Evolutionary conservation across 495 filamentous ascomycete genomes (phyloP).

Genomic region (Mytilinidion resinicola): DNA sequence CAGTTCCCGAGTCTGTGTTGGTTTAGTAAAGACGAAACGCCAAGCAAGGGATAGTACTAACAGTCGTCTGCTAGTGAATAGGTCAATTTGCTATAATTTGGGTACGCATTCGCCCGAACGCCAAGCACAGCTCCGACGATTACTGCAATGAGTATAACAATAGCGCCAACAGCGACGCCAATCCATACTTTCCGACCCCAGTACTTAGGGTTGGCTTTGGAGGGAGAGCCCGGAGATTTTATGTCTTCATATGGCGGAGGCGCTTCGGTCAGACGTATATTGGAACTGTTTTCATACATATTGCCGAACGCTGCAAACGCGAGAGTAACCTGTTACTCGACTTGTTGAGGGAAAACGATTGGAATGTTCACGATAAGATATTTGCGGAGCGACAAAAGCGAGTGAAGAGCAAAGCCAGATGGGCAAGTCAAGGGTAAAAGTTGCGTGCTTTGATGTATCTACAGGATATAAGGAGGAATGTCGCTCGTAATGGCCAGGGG

Average conservation of each 20-base stretch:
- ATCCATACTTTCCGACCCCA: slow-evolving; percentile 47
- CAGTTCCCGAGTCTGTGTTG: slow-evolving; percentile 37
- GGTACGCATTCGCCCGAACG: slow-evolving; percentile 44
- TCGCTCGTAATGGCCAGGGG: no score
- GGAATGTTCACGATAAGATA: no score
- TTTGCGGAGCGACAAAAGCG: no score
- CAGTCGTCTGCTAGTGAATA: slow-evolving; percentile 50
- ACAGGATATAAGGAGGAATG: no score
- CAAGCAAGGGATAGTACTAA: slow-evolving; percentile 12
- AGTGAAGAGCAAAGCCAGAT: no score
- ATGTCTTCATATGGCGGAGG: neutral
- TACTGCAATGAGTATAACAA: slow-evolving; percentile 49
- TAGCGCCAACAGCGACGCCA: slow-evolving; percentile 29
- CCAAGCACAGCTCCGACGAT: slow-evolving; percentile 38
- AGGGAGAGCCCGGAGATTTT: neutral
- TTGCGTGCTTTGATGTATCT: no score
- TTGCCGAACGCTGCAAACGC: neutral
- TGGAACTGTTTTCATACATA: neutral
- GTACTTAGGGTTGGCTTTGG: slow-evolving; percentile 46
- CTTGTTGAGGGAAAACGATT: no score
- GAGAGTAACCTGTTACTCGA: no score
- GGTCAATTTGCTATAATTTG: slow-evolving; percentile 45
- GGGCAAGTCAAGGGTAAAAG: no score
- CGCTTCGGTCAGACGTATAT: neutral
- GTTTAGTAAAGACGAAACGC: neutral